These are phyloP conservation scores for Alternaria gaisen DNA, from an alignment of 2,329 filamentous ascomycete genomes.

Conservation along the genomic window DNA sequence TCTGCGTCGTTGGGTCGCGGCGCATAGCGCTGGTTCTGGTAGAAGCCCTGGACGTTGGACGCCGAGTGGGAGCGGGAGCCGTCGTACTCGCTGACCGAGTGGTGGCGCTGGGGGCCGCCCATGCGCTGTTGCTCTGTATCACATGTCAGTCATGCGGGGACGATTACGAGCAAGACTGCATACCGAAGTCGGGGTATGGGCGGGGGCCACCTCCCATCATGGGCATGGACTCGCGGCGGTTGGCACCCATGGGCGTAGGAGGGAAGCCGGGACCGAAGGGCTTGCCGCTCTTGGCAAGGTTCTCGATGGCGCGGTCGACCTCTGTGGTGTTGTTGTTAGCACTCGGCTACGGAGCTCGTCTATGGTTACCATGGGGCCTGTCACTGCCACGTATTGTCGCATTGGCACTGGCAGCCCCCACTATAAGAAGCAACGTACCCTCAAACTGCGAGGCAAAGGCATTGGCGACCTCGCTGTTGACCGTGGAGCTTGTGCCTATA, in stretches of 20 bases:
- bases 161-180: constrained; percentile 20
- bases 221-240: constrained; percentile 83
- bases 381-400: constrained; percentile 10
- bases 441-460: constrained; percentile 91
- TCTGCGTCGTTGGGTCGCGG: constrained; percentile 89
- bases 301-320: constrained; percentile 94
- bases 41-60: constrained; percentile 90
- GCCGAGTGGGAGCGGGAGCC: constrained; percentile 75
- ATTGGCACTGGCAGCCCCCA: constrained; percentile 4
- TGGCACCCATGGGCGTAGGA: constrained; percentile 53
- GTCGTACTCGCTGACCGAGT: constrained; percentile 86
- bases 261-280: constrained; percentile 67
- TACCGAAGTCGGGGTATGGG: constrained; percentile 68
- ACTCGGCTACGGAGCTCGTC: not conserved
- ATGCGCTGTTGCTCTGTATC: constrained; percentile 69
- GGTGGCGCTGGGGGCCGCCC: constrained; percentile 74
- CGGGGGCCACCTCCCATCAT: constrained; percentile 65
- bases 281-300: constrained; percentile 96
- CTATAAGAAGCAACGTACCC: constrained; percentile 66
- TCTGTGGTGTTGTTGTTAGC: constrained; percentile 63
- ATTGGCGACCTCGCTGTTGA: constrained; percentile 71
- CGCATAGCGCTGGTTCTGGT: constrained; percentile 91
- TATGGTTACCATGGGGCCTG: constrained; percentile 1
- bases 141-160: constrained; percentile 23
- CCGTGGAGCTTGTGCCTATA: constrained; percentile 76